Evolutionary conservation across 2,329 filamentous ascomycete species (phyloP).

Genomic region (Clonostachys solani): DNA sequence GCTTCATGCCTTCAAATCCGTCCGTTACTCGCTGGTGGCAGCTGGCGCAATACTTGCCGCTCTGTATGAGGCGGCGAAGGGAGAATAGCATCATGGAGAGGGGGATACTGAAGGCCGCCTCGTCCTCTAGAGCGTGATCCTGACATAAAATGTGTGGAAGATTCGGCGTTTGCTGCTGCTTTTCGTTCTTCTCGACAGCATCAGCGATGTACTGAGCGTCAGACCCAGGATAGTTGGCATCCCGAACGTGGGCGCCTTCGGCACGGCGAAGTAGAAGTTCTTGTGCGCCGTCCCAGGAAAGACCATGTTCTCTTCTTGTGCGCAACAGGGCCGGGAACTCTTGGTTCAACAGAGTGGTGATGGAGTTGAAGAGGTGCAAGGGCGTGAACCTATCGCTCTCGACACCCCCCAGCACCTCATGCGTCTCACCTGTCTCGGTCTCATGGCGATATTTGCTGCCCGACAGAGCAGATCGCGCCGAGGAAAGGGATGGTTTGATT

Average conservation of each 20-base stretch:
- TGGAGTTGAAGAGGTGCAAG: too few relatives aligned
- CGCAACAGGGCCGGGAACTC: slow-evolving; percentile 60
- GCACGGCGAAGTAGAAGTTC: slow-evolving; percentile 3
- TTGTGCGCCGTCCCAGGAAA: slow-evolving; percentile 53
- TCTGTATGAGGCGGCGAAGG: slow-evolving; percentile 72
- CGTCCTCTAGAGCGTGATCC: slow-evolving; percentile 22
- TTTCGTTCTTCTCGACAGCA: too few relatives aligned
- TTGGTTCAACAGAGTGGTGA: slow-evolving; percentile 40
- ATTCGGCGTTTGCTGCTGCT: too few relatives aligned
- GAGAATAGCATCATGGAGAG: slow-evolving; percentile 68
- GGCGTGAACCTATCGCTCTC: too few relatives aligned
- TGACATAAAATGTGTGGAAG: slow-evolving; percentile 6
- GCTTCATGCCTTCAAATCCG: slow-evolving; percentile 67
- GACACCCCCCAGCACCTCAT: background rate
- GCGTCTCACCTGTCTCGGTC: background rate
- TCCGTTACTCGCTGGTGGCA: slow-evolving; percentile 68
- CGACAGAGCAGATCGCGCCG: too few relatives aligned
- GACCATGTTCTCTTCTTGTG: slow-evolving; percentile 43
- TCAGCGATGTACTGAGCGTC: too few relatives aligned
- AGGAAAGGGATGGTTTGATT: background rate
- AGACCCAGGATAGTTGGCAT: too few relatives aligned
- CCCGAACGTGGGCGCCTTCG: background rate
- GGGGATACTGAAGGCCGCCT: slow-evolving; percentile 41
- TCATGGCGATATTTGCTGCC: too few relatives aligned
- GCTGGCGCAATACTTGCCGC: slow-evolving; percentile 82